phyloP scores from a whole-genome alignment of 768 basidiomycete genomes.

The Pilatotrama ljubarskyi region DNA sequence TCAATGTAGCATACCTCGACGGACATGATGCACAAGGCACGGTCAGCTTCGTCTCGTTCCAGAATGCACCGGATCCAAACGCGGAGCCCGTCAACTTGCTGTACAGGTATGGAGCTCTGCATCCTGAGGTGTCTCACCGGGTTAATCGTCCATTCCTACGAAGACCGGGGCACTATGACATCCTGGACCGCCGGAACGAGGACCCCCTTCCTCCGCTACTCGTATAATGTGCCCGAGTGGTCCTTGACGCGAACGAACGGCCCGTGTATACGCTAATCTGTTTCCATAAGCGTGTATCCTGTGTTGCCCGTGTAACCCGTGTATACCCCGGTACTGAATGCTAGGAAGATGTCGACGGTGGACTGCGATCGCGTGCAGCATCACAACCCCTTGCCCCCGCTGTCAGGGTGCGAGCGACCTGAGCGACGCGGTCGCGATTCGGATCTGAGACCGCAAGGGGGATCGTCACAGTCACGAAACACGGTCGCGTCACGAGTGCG shows the following conservation, averaged over 20 bases:
- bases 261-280: not conserved
- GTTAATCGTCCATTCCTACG: constrained; percentile 7
- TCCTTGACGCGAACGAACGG: not conserved
- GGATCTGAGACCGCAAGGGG: constrained; percentile 1
- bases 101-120: constrained; percentile 58
- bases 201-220: constrained; percentile 24
- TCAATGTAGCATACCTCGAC: constrained; percentile 82
- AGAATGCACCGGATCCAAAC: constrained; percentile 42
- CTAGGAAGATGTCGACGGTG: not conserved
- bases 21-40: constrained; percentile 48
- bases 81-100: constrained; percentile 61
- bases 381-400: not conserved
- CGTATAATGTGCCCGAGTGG: not conserved
- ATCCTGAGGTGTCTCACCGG: not conserved
- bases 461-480: constrained; percentile 20
- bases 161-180: constrained; percentile 90
- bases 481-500: constrained; percentile 15
- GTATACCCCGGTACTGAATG: not conserved
- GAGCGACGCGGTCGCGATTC: not conserved
- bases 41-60: constrained; percentile 70
- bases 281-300: not conserved
- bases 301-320: constrained; percentile 1
- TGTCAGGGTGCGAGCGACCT: not conserved
- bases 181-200: constrained; percentile 42
- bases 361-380: constrained; percentile 5